Percentiles rank a stretch among this genome's conserved stretches.
Evolutionary conservation across 108 stramenopile species (phyloP).

Genomic region (Nitzschia sp.): DNA sequence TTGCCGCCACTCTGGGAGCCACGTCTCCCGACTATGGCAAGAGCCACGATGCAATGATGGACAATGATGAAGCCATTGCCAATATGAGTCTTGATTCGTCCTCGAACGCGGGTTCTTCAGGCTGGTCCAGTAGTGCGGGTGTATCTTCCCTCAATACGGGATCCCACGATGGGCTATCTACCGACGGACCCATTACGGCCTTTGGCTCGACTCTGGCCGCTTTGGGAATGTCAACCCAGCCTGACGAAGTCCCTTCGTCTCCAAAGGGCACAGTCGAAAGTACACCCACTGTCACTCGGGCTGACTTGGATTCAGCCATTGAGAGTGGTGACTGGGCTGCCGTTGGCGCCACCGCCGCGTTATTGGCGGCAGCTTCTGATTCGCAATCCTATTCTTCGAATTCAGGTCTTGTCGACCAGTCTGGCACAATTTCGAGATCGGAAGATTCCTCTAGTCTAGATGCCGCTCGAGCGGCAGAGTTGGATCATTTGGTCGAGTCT

Average conservation of each 20-base stretch:
- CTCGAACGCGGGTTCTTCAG: slow-evolving; percentile 53
- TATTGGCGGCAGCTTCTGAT: slow-evolving; percentile 75
- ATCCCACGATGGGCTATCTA: slow-evolving; percentile 47
- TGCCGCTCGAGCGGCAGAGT: slow-evolving; percentile 72
- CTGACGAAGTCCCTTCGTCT: slow-evolving; percentile 1
- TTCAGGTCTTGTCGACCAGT: slow-evolving; percentile 28
- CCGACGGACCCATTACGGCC: slow-evolving; percentile 46
- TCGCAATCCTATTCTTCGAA: slow-evolving; percentile 64
- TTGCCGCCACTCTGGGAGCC: slow-evolving; percentile 2
- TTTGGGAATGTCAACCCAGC: slow-evolving; percentile 17
- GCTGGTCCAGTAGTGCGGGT: slow-evolving; percentile 60
- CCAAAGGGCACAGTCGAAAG: slow-evolving; percentile 19
- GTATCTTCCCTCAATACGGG: slow-evolving; percentile 60
- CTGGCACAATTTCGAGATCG: slow-evolving; percentile 8
- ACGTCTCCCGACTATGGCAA: slow-evolving; percentile 14
- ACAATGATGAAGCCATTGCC: slow-evolving; percentile 3
- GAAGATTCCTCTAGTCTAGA: slow-evolving; percentile 36
- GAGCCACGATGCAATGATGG: slow-evolving; percentile 17
- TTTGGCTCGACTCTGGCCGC: slow-evolving; percentile 51
- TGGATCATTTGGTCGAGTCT: slow-evolving; percentile 86
- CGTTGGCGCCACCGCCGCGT: slow-evolving; percentile 83
- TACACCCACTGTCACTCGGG: slow-evolving; percentile 26
- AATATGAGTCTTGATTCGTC: slow-evolving; percentile 4
- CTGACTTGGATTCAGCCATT: slow-evolving; percentile 74
- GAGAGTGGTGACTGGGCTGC: slow-evolving; percentile 89